These are phyloP conservation scores for Penicillium goetzii DNA, from an alignment of 495 filamentous ascomycete genomes.

Conservation along the genomic window DNA sequence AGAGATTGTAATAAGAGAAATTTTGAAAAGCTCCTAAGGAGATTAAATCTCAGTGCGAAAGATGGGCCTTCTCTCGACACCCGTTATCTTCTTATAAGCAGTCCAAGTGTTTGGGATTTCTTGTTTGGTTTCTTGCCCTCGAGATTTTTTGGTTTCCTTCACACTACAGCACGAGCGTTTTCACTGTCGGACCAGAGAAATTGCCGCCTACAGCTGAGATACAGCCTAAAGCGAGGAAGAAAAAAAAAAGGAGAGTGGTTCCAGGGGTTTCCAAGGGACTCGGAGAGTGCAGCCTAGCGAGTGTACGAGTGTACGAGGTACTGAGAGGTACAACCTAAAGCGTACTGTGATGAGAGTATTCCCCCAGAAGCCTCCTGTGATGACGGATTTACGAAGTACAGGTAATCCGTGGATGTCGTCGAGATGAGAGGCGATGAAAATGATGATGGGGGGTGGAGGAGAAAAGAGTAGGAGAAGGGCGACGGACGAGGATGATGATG, in stretches of 20 bases:
- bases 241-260: background rate
- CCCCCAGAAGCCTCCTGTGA: background rate
- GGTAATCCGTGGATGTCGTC: constrained; percentile 20
- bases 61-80: background rate
- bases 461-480: constrained; percentile 13
- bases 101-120: background rate
- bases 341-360: constrained; percentile 7
- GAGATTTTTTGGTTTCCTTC: background rate
- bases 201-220: constrained; percentile 52
- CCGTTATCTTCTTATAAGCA: constrained; percentile 15
- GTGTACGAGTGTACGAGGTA: constrained; percentile 42
- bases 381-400: constrained; percentile 36
- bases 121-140: constrained; percentile 5
- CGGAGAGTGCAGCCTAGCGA: constrained; percentile 30
- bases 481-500: constrained; percentile 22
- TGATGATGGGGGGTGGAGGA: constrained; percentile 20
- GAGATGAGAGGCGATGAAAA: constrained; percentile 22
- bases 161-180: constrained; percentile 50
- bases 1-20: background rate
- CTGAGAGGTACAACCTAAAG: constrained; percentile 23
- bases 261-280: constrained; percentile 28
- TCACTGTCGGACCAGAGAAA: constrained; percentile 38
- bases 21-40: constrained; percentile 6
- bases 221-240: constrained; percentile 42
- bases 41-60: constrained; percentile 1